Base-by-base conservation (phyloP, 1,139 yeast genomes). In the Fermentozyma sake region DNA sequence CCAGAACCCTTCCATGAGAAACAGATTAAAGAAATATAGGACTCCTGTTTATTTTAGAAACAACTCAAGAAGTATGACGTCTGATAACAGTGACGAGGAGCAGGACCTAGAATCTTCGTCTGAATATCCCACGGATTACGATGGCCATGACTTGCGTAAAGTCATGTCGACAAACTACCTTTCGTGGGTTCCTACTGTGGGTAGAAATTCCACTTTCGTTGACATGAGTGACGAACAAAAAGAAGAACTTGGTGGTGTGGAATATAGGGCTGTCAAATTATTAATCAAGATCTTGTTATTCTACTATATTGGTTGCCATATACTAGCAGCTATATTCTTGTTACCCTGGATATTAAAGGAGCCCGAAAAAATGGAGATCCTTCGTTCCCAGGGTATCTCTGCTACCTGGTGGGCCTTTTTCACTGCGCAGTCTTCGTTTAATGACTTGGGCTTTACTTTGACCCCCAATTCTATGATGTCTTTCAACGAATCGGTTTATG, bases 201-300 rank as follows among this genome's bases (percentile, higher is more conserved):
- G 96, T n/a, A 73, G 97, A 51, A 93, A 93, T 54, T 91, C 98
- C 1, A 83, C 89, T 1, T 91, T 91, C 61, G 83, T 85, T 3
- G 81, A 81, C 16, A 58, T 91, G 31, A 77, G 84, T 2, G 86
- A 79, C 16, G 81, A 74, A 14, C 97, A 93, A 52, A 86, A 86
- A 45, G 94, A 83, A 35, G 99, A 91, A 52, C 59, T 91, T 24
- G 99, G 98, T 18, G 99, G 98, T 30, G 96, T 91, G 7, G 99
- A 91, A 50, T 93, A 91, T 49, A 72, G 97, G 27, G 87, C 98
- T 0, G 71, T 84, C 31, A 86, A 86, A 46, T 58, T 87, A 8
- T 60, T 91, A 32, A 76, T 85, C 30, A 74, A 72, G 42, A 74
- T 91, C 25, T 59, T 91, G 14, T 52, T 78, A 2, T 32, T 52